Evolutionary conservation across 2,329 filamentous ascomycete species (phyloP).

Genomic region (Fusarium euwallaceae): DNA sequence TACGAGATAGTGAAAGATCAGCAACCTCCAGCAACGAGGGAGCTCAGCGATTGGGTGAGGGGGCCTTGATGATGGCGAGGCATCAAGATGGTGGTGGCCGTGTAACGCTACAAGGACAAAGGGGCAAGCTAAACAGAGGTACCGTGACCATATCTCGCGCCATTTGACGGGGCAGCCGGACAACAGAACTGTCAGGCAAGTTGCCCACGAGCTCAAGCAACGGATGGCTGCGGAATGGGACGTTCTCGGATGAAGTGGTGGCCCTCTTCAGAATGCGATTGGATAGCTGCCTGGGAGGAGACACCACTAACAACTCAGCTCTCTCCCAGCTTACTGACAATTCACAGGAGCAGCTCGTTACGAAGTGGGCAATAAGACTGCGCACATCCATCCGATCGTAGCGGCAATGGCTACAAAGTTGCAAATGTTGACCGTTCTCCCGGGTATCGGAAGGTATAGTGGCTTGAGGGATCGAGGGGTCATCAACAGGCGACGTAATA

Average conservation of each 20-base stretch:
- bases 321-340: conserved; percentile 9
- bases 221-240: conserved; percentile 11
- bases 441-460: background rate
- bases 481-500: background rate
- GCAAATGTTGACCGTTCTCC: background rate
- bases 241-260: conserved; percentile 18
- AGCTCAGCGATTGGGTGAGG: conserved; percentile 30
- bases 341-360: background rate
- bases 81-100: conserved; percentile 21
- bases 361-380: background rate
- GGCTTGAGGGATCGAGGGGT: background rate
- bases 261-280: conserved; percentile 22
- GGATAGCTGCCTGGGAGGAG: conserved; percentile 11
- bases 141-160: conserved; percentile 30
- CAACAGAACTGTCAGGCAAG: conserved; percentile 23
- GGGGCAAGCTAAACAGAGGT: conserved; percentile 33
- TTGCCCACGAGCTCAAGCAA: background rate
- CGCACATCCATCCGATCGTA: conserved; percentile 9
- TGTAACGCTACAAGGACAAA: conserved; percentile 32
- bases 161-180: conserved; percentile 21
- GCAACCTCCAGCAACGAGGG: conserved; percentile 12
- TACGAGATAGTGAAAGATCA: conserved; percentile 36
- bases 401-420: conserved; percentile 25
- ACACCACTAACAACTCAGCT: conserved; percentile 29
- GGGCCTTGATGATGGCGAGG: conserved; percentile 11